These are phyloP conservation scores for Exophiala spinifera DNA, from an alignment of 2,329 filamentous ascomycete genomes.

Conservation along the genomic window DNA sequence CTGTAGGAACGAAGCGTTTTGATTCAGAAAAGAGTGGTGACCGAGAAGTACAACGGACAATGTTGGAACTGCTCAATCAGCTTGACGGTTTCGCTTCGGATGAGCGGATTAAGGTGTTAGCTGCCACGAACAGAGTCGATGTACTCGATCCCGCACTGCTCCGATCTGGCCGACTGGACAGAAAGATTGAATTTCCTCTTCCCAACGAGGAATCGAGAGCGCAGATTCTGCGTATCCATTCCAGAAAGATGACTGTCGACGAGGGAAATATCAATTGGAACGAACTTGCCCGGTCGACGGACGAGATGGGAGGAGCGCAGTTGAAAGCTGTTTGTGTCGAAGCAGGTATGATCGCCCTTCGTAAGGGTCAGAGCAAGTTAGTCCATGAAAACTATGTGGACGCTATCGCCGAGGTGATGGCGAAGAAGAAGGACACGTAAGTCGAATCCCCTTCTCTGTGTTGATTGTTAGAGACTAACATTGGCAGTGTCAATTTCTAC, in stretches of 20 bases:
- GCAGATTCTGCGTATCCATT: constrained; percentile 96
- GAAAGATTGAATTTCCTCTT: constrained; percentile 97
- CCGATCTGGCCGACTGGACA: constrained; percentile 85
- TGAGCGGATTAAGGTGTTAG: constrained; percentile 93
- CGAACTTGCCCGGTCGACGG: constrained; percentile 91
- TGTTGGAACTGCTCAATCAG: constrained; percentile 98
- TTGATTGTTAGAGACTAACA: constrained; percentile 2
- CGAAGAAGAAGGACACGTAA: constrained; percentile 81
- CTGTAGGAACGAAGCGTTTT: constrained; percentile 98
- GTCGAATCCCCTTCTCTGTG: constrained; percentile 26
- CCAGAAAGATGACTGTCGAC: constrained; percentile 96
- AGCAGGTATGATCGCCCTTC: constrained; percentile 93
- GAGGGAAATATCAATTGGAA: constrained; percentile 84
- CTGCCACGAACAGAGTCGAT: constrained; percentile 90
- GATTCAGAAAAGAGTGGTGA: constrained; percentile 98
- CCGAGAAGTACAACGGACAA: constrained; percentile 95
- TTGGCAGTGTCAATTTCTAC: constrained; percentile 34
- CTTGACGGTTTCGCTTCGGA: constrained; percentile 96
- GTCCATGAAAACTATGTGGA: constrained; percentile 98
- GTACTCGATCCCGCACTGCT: constrained; percentile 89
- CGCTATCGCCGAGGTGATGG: constrained; percentile 87
- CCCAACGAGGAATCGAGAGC: constrained; percentile 97
- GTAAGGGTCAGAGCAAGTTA: constrained; percentile 93
- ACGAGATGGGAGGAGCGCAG: constrained; percentile 97
- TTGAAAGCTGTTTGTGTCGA: constrained; percentile 98